phyloP scores from a whole-genome alignment of 129 eudicot species.

The Lactuca saligna region DNA sequence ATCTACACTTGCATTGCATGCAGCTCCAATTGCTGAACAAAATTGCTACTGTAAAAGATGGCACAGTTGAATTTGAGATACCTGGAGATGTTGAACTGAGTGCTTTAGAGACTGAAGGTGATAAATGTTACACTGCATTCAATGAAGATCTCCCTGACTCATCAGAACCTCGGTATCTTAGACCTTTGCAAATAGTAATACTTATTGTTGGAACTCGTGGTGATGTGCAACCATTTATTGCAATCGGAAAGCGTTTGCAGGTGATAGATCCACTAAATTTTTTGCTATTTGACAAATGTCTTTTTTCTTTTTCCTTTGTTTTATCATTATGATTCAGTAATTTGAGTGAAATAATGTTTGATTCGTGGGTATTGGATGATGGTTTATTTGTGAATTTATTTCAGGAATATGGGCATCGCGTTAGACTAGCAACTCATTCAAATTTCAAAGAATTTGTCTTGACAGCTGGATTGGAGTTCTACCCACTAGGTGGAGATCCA shows the following conservation, averaged over 20 bases:
- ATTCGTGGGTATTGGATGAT: background rate
- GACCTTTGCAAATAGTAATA: constrained; percentile 86
- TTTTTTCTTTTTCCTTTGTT: background rate
- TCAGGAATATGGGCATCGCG: constrained; percentile 99
- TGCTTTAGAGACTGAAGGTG: constrained; percentile 46
- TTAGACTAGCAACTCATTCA: constrained; percentile 94
- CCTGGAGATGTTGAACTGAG: constrained; percentile 76
- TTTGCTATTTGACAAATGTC: constrained; percentile 10
- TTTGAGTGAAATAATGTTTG: constrained; percentile 9
- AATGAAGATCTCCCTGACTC: constrained; percentile 55
- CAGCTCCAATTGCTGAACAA: constrained; percentile 92
- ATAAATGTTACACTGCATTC: constrained; percentile 41
- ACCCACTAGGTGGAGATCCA: constrained; percentile 99
- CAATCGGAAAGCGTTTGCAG: constrained; percentile 93
- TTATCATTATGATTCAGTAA: constrained; percentile 9
- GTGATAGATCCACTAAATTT: constrained; percentile 43
- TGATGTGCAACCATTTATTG: constrained; percentile 97
- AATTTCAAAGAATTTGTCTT: constrained; percentile 94
- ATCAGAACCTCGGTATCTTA: constrained; percentile 67
- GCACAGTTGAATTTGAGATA: constrained; percentile 93
- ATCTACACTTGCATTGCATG: constrained; percentile 32
- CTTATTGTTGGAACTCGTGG: constrained; percentile 99
- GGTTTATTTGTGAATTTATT: constrained; percentile 24
- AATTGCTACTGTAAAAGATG: constrained; percentile 95
- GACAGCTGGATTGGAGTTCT: constrained; percentile 99